phyloP scores from a whole-genome alignment of 1,284 basidiomycete species.

The Puccinia polysora region DNA sequence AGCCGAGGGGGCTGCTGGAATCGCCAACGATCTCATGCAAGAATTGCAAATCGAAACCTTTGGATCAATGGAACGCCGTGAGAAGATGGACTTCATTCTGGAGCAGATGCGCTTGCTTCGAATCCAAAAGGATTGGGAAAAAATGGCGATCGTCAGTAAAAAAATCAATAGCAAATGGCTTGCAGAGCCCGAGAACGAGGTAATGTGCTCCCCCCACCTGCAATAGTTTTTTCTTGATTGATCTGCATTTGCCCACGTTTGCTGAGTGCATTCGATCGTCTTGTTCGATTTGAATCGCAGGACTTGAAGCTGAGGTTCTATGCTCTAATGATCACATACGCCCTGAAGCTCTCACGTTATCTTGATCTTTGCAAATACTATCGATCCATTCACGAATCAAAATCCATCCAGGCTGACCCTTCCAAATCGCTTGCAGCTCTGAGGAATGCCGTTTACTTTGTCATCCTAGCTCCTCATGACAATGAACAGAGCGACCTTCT shows the following conservation, averaged over 20 bases:
- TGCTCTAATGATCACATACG: constrained; percentile 90
- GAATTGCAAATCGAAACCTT: constrained; percentile 99
- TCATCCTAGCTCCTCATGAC: constrained; percentile 84
- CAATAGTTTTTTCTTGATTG: neutral
- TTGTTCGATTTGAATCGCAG: constrained; percentile 55
- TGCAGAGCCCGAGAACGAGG: constrained; percentile 80
- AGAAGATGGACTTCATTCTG: constrained; percentile 97
- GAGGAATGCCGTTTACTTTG: constrained; percentile 82
- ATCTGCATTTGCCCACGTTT: no score
- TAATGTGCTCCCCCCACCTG: constrained; percentile 53
- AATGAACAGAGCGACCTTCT: constrained; percentile 98
- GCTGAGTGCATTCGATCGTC: no score
- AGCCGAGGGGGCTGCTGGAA: constrained; percentile 64
- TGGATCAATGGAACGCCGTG: constrained; percentile 92
- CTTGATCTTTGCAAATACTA: constrained; percentile 93
- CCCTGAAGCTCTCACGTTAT: constrained; percentile 75
- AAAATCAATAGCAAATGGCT: constrained; percentile 94
- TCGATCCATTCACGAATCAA: constrained; percentile 93
- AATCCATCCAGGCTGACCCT: constrained; percentile 52
- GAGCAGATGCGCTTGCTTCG: constrained; percentile 96
- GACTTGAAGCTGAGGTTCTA: constrained; percentile 94
- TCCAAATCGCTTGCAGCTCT: constrained; percentile 49
- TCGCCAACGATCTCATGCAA: constrained; percentile 75
- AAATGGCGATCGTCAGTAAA: constrained; percentile 81
- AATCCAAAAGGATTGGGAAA: constrained; percentile 72